A percentile compares a stretch with the other conserved stretches of the same genome.
Conservation (phyloP, 495 filamentous ascomycete genomes). For the Sporormia fimetaria region DNA sequence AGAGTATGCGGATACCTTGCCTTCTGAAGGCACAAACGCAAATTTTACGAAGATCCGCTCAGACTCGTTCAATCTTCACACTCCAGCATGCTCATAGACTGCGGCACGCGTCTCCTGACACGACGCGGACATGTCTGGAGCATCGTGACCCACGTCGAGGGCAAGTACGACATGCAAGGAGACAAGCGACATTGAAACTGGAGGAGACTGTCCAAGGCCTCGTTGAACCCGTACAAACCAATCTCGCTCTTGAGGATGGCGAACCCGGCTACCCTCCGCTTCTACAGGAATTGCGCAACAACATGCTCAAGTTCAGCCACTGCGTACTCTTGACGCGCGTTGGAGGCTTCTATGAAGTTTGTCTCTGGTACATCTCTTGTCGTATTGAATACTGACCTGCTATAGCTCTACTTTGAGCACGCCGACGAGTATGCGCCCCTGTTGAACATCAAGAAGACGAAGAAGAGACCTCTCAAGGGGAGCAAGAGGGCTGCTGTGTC, state of each 20-base stretch:
- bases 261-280: constrained; percentile 70
- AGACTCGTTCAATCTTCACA: no score
- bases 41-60: no score
- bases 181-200: constrained; percentile 12
- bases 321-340: constrained; percentile 85
- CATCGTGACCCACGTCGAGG: no score
- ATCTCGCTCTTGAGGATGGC: constrained; percentile 23
- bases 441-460: constrained; percentile 74
- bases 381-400: constrained; percentile 1
- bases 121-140: no score
- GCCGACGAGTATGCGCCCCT: constrained; percentile 78
- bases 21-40: no score
- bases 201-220: constrained; percentile 22
- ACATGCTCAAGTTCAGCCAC: constrained; percentile 81
- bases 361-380: background rate
- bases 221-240: constrained; percentile 5
- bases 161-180: constrained; percentile 16
- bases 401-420: constrained; percentile 80
- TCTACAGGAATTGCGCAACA: constrained; percentile 75
- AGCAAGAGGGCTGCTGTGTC: constrained; percentile 42
- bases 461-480: constrained; percentile 46
- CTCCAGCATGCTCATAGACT: no score
- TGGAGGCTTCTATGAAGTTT: constrained; percentile 84
- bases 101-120: background rate
- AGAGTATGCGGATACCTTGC: no score